phyloP scores from a whole-genome alignment of 495 filamentous ascomycete species.

The Rhypophila decipiens region DNA sequence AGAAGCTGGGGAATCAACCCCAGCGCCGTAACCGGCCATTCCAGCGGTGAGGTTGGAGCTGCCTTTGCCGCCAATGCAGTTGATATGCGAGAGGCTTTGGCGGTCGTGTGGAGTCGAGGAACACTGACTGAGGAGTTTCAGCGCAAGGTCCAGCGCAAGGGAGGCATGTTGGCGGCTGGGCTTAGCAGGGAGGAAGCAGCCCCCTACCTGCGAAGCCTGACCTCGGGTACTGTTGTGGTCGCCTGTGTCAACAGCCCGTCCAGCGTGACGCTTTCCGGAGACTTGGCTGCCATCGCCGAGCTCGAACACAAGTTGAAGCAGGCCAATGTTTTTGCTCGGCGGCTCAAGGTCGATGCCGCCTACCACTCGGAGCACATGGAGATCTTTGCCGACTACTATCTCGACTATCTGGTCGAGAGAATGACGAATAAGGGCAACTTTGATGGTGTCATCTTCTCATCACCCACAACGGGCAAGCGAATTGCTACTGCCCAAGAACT shows the following conservation, averaged over 20 bases:
- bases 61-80: constrained; percentile 34
- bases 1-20: constrained; percentile 39
- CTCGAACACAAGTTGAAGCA: neutral
- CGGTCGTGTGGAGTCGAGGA: constrained; percentile 5
- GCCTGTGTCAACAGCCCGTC: constrained; percentile 39
- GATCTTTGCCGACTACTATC: neutral
- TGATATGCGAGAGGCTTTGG: constrained; percentile 37
- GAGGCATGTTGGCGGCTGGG: constrained; percentile 39
- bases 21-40: constrained; percentile 45
- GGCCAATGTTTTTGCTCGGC: neutral
- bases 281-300: constrained; percentile 22
- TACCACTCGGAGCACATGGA: neutral
- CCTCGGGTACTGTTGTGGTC: constrained; percentile 13
- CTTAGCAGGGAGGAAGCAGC: constrained; percentile 12
- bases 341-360: neutral
- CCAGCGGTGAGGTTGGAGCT: constrained; percentile 52
- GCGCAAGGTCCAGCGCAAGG: too few relatives aligned
- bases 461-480: neutral
- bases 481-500: neutral
- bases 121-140: constrained; percentile 9
- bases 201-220: constrained; percentile 6
- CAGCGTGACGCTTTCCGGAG: constrained; percentile 35
- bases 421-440: neutral
- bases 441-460: neutral
- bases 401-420: neutral